phyloP scores from a whole-genome alignment of 768 basidiomycete species.

The Filobasidium wieringae region DNA sequence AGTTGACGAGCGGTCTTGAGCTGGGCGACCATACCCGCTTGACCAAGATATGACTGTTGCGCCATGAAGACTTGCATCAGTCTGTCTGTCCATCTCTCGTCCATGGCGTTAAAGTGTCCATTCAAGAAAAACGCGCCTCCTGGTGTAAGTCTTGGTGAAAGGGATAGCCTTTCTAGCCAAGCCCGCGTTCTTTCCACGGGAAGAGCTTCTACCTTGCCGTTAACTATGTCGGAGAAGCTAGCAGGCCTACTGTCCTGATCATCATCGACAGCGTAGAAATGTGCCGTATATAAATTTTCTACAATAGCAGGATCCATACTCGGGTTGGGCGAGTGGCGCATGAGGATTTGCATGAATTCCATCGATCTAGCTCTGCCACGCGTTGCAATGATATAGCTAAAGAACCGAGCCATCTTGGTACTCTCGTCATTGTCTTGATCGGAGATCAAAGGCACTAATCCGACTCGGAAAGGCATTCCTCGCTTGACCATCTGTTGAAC shows the following conservation, averaged over 20 bases:
- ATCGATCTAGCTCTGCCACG: constrained; percentile 57
- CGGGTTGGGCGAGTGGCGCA: too few relatives aligned
- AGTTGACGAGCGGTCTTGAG: constrained; percentile 39
- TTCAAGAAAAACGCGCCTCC: constrained; percentile 72
- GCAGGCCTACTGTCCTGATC: too few relatives aligned
- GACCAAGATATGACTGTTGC: constrained; percentile 5
- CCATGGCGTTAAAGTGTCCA: constrained; percentile 46
- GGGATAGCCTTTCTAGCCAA: not conserved
- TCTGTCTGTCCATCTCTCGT: constrained; percentile 12
- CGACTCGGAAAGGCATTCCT: constrained; percentile 67
- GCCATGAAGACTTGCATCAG: constrained; percentile 10
- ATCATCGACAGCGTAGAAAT: constrained; percentile 38
- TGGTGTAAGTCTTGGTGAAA: constrained; percentile 22
- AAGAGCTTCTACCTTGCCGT: constrained; percentile 16
- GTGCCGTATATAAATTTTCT: not conserved
- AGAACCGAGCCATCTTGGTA: constrained; percentile 57
- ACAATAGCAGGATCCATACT: constrained; percentile 12
- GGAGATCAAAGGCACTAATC: constrained; percentile 58
- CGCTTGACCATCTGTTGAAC: constrained; percentile 61
- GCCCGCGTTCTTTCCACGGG: not conserved
- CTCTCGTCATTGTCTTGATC: constrained; percentile 41
- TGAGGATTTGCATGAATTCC: constrained; percentile 43
- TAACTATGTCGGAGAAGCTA: constrained; percentile 27
- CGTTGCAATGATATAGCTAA: constrained; percentile 54
- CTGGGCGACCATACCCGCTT: not conserved